Percentiles rank a stretch among this genome's conserved stretches.
phyloP scores from a whole-genome alignment of 1,139 yeast species.

The Maudiozyma humilis region DNA sequence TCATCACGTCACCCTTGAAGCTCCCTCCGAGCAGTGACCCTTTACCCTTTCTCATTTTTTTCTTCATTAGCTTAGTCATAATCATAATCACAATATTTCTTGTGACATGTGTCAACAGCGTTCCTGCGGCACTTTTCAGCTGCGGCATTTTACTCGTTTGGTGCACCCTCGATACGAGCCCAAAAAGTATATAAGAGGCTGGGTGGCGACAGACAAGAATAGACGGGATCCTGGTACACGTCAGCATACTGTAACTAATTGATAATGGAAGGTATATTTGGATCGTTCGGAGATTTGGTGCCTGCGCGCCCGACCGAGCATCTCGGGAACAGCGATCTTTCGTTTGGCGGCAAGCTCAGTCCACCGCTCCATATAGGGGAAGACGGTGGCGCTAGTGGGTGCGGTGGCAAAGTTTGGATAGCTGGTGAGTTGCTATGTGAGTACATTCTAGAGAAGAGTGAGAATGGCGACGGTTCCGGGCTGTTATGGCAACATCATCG shows the following conservation, averaged over 20 bases:
- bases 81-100: background rate
- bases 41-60: too few species aligned
- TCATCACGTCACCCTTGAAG: background rate
- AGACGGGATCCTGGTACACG: too few species aligned
- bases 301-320: constrained; percentile 29
- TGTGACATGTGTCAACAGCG: background rate
- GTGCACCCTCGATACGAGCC: background rate
- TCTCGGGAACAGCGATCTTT: constrained; percentile 35
- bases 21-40: too few species aligned
- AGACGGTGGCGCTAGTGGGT: constrained; percentile 50
- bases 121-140: background rate
- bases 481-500: constrained; percentile 7
- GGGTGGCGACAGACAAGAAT: background rate
- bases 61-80: too few species aligned
- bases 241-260: too few species aligned
- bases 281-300: constrained; percentile 16
- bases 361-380: constrained; percentile 38
- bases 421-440: constrained; percentile 47
- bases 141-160: background rate
- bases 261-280: constrained; percentile 14
- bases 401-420: constrained; percentile 56
- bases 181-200: background rate
- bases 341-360: constrained; percentile 36
- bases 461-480: constrained; percentile 5
- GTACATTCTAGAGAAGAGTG: constrained; percentile 31